These are phyloP conservation scores for Exophiala lecanii-corni DNA, from an alignment of 2,329 filamentous ascomycete species.

Conservation along the genomic window DNA sequence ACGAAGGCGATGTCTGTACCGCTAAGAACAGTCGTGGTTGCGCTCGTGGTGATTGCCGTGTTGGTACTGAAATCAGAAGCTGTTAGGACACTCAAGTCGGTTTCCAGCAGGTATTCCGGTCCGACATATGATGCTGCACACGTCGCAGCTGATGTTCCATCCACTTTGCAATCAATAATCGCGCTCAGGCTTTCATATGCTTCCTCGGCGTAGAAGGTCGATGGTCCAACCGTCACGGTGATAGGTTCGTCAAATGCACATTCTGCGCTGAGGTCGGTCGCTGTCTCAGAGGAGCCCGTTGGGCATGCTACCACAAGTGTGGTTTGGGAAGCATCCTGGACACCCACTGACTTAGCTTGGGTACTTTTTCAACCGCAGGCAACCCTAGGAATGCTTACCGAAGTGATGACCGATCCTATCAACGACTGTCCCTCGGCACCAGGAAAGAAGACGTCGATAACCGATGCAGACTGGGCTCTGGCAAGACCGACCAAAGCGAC, in stretches of 20 bases:
- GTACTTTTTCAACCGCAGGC: too few relatives aligned
- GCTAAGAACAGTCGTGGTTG: slow-evolving; percentile 8
- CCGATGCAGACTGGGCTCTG: slow-evolving; percentile 11
- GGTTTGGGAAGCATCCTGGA: slow-evolving; percentile 16
- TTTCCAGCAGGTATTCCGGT: slow-evolving; percentile 8
- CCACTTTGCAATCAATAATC: slow-evolving; percentile 18
- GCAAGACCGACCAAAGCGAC: slow-evolving; percentile 11
- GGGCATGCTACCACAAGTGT: slow-evolving; percentile 21
- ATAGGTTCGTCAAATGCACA: slow-evolving; percentile 18
- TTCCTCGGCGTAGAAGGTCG: slow-evolving; percentile 13
- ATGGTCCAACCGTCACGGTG: slow-evolving; percentile 22
- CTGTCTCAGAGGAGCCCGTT: slow-evolving; percentile 6
- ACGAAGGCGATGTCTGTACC: slow-evolving; percentile 11
- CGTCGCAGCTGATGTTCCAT: slow-evolving; percentile 18
- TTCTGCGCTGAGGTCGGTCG: slow-evolving; percentile 9
- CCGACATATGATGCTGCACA: slow-evolving; percentile 21
- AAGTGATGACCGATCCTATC: slow-evolving; percentile 17
- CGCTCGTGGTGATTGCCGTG: slow-evolving; percentile 10
- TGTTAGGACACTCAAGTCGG: slow-evolving; percentile 8
- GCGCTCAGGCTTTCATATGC: slow-evolving; percentile 13
- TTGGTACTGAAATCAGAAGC: slow-evolving; percentile 3
- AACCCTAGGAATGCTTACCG: slow-evolving; percentile 9
- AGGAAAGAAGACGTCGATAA: slow-evolving; percentile 19
- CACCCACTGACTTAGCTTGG: too few relatives aligned
- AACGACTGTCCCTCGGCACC: slow-evolving; percentile 14